These are phyloP conservation scores for Ogataea parapolymorpha DNA, from an alignment of 805 yeast species.

Conservation along the genomic window DNA sequence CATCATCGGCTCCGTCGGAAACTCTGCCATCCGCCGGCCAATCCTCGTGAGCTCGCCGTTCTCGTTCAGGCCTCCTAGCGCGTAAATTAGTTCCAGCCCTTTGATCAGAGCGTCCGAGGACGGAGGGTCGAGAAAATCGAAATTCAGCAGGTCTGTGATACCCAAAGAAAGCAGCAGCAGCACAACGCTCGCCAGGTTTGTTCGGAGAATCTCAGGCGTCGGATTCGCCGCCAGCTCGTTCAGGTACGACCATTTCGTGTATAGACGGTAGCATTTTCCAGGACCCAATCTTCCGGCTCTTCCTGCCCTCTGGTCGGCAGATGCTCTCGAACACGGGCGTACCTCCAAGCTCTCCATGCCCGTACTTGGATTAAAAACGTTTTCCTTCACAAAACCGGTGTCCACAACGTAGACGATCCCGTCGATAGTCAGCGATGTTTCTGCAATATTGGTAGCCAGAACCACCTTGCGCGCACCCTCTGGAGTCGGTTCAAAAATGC, in stretches of 20 bases:
- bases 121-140: slow-evolving; percentile 93
- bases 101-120: slow-evolving; percentile 65
- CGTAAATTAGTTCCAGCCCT: slow-evolving; percentile 78
- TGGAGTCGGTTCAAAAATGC: slow-evolving; percentile 87
- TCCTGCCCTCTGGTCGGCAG: slow-evolving; percentile 96
- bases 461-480: slow-evolving; percentile 77
- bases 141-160: slow-evolving; percentile 71
- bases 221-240: slow-evolving; percentile 77
- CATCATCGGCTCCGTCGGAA: slow-evolving; percentile 89
- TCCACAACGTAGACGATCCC: slow-evolving; percentile 95
- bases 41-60: slow-evolving; percentile 71
- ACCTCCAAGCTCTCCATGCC: slow-evolving; percentile 88
- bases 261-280: slow-evolving; percentile 88
- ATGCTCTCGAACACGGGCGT: slow-evolving; percentile 88
- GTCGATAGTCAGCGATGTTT: slow-evolving; percentile 92
- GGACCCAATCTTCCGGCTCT: slow-evolving; percentile 98
- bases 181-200: slow-evolving; percentile 74
- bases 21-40: slow-evolving; percentile 85
- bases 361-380: slow-evolving; percentile 78
- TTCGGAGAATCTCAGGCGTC: slow-evolving; percentile 88
- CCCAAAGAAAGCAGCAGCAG: slow-evolving; percentile 79
- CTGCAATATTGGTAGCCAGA: slow-evolving; percentile 95
- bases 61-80: slow-evolving; percentile 80
- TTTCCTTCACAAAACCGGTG: slow-evolving; percentile 92
- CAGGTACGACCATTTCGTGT: slow-evolving; percentile 76